Percentiles rank a stretch among this genome's conserved stretches.
Conservation (phyloP, 306 rosid genomes). For the Trifolium pratense region DNA sequence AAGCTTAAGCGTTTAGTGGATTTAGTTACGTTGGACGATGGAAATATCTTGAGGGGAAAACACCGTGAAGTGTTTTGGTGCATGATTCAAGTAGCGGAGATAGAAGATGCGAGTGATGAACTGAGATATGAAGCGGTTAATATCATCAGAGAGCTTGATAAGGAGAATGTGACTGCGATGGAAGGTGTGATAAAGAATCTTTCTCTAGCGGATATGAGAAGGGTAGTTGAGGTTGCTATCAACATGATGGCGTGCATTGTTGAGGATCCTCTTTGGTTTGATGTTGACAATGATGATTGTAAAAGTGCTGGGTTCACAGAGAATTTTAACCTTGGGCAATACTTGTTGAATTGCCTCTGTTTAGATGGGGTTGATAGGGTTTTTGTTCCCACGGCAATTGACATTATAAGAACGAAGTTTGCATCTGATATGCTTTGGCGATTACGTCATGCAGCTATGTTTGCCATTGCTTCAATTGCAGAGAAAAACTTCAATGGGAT, state of each 20-base stretch:
- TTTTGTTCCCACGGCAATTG: background rate
- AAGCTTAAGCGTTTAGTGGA: background rate
- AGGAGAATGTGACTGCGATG: background rate
- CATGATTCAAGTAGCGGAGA: slow-evolving; percentile 20
- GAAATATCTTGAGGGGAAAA: background rate
- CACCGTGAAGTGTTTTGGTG: background rate
- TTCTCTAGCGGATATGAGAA: background rate
- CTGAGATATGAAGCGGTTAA: background rate
- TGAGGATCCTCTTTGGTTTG: slow-evolving; percentile 33
- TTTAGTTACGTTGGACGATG: background rate
- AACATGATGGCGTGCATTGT: slow-evolving; percentile 17
- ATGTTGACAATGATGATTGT: background rate
- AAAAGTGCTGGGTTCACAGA: background rate
- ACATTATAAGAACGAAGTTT: background rate
- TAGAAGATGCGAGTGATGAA: background rate
- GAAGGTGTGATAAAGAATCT: background rate
- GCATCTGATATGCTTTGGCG: slow-evolving; percentile 10
- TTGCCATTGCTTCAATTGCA: background rate
- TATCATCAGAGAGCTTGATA: slow-evolving; percentile 23
- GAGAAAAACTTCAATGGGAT: background rate
- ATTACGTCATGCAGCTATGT: slow-evolving; percentile 32
- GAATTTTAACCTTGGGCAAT: background rate
- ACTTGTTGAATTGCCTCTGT: slow-evolving; percentile 22
- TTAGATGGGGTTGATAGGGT: background rate
- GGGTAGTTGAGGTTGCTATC: background rate